Evolutionary conservation across 805 yeast genomes (phyloP), one percentile per base, ranked within the genome.

Genomic region (Candida ulmi): DNA sequence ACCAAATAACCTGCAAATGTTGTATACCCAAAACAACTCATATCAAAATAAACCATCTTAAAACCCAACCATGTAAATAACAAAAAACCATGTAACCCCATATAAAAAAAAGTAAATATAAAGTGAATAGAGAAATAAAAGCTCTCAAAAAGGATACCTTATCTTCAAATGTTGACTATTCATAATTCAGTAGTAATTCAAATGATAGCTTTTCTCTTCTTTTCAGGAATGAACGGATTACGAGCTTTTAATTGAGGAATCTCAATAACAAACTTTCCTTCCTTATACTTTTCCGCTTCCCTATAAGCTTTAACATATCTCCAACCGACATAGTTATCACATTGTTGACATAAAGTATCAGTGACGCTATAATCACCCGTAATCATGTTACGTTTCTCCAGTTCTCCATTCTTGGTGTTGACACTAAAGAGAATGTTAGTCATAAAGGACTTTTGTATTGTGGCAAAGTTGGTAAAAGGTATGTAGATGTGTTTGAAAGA

Each of bases 271-370:
- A 61, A 80, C 46, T 71, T 69, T 8, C 83, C 82, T 50, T 76
- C 84, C 54, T 81, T 81, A 54, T 74, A 78, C 59, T 78, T 80
- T 15, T 63, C 55, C 17, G 50, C 49, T 23, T 61, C 57, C 25
- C 65, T 68, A n/a, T n/a, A n/a, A 33, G 82, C 71, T 47, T 63
- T 64, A 30, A 78, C 52, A 49, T 81, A 81, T 43, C 70, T 72
- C 88, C 88, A 81, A 3, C 87, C 88, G 15, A 81, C 61, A 38
- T 71, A 58, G 5, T 58, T 54, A 36, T 62, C 61, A 52, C 88
- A 81, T 45, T 71, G 73, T 33, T 68, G 72, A 50, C 88, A 81
- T 28, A 51, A 50, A 24, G 79, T 67, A 48, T 78, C 81, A 43
- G 78, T 70, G 3, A 81, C 83, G 0, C 64, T 51, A 48, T 78